phyloP scores from a whole-genome alignment of 805 yeast genomes.

The Candida maltosa region DNA sequence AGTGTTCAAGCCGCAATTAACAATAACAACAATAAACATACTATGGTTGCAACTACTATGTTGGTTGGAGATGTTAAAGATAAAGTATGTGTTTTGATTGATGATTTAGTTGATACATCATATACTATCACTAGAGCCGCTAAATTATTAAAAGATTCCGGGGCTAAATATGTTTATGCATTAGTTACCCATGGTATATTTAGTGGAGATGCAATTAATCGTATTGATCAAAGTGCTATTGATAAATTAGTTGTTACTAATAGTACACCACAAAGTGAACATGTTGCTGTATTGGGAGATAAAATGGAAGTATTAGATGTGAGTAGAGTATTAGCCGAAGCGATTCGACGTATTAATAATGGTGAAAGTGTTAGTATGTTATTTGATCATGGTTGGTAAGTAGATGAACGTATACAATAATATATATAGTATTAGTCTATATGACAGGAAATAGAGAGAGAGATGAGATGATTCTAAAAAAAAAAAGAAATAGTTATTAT shows the following conservation, averaged over 20 bases:
- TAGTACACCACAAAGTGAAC: conserved; percentile 79
- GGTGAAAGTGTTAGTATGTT: conserved; percentile 95
- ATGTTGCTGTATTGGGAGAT: conserved; percentile 42
- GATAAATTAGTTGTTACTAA: conserved; percentile 88
- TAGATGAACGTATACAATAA: too few species aligned
- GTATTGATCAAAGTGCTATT: conserved; percentile 64
- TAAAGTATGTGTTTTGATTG: conserved; percentile 84
- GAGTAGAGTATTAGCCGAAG: conserved; percentile 85
- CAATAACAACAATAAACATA: conserved; percentile 1
- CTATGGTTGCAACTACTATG: conserved; percentile 78
- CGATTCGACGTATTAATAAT: conserved; percentile 91
- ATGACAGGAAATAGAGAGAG: too few species aligned
- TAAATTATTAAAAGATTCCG: conserved; percentile 84
- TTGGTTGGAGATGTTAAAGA: conserved; percentile 91
- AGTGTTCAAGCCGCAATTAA: conserved; percentile 6
- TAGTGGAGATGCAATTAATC: conserved; percentile 82
- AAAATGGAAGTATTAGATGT: conserved; percentile 83
- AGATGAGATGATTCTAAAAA: too few species aligned
- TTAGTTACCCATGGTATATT: conserved; percentile 90
- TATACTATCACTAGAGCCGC: conserved; percentile 92
- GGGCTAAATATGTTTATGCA: conserved; percentile 83
- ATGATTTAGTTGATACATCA: conserved; percentile 92
- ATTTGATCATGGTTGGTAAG: conserved; percentile 75
- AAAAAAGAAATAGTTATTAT: too few species aligned
- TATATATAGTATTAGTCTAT: too few species aligned